Percentiles rank a stretch among this genome's conserved stretches.
phyloP scores from a whole-genome alignment of 2,329 filamentous ascomycete genomes.

The Hymenoscyphus occultus region DNA sequence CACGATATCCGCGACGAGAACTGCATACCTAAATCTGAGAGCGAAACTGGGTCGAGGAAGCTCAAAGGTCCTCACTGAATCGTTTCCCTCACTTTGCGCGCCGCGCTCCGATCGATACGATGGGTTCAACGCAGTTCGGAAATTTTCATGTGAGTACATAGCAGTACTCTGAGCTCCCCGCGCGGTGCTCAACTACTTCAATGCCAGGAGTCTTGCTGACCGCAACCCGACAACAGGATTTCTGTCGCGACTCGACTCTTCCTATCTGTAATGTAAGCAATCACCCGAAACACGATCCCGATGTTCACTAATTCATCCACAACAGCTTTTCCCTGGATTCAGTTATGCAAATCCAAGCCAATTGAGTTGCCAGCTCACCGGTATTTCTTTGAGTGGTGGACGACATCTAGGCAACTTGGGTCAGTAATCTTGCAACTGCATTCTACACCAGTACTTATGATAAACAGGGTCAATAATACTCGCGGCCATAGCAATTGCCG shows the following conservation, averaged over 20 bases:
- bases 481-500: slow-evolving; percentile 70
- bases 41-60: neutral
- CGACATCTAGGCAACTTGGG: slow-evolving; percentile 78
- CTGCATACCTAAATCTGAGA: neutral
- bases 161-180: neutral
- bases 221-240: slow-evolving; percentile 53
- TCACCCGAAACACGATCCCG: neutral
- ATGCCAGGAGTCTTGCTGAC: slow-evolving; percentile 14
- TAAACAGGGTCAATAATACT: slow-evolving; percentile 78
- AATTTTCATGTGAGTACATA: slow-evolving; percentile 50
- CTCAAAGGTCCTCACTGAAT: slow-evolving; percentile 6
- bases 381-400: slow-evolving; percentile 67
- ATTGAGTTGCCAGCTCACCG: slow-evolving; percentile 69
- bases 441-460: slow-evolving; percentile 32
- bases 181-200: neutral
- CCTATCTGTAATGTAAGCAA: slow-evolving; percentile 78
- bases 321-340: slow-evolving; percentile 58
- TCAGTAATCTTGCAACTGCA: slow-evolving; percentile 41
- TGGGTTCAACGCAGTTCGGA: slow-evolving; percentile 47
- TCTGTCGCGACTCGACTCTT: slow-evolving; percentile 80
- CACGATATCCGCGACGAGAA: neutral
- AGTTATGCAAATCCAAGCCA: slow-evolving; percentile 30
- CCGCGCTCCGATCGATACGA: slow-evolving; percentile 15
- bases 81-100: slow-evolving; percentile 6
- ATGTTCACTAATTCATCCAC: slow-evolving; percentile 7